Base-by-base conservation (phyloP, 2,329 filamentous ascomycete genomes). In the Penicillium sp. region DNA sequence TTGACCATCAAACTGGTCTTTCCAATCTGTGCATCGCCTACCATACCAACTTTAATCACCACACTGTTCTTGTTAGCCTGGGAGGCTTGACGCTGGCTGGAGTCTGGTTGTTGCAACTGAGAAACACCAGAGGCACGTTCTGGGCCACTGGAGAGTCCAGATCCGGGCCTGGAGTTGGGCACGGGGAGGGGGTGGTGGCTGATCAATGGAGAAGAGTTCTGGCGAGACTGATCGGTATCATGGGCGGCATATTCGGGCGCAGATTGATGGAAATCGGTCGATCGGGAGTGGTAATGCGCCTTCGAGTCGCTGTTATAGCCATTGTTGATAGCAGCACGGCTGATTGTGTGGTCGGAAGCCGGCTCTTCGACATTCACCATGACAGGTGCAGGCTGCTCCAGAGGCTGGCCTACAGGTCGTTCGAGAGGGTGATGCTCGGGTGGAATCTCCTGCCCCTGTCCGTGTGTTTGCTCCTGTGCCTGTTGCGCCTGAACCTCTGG, bases 1-100 rank as follows among this genome's bases (percentile, higher is more conserved):
- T 99, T 99, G 70, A 99, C 94, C 94, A 99, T 99, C 72, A 99
- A 78, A 62, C 92, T 97, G 17, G 94, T 99, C 84, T 99, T 99
- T 71, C 94, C 94, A 66, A 99, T 99, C 77, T 99, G 94, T 55
- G 94, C 94, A 78, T 99, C 94, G 44, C 94, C 94, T 43, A 99
- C 94, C 94, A 99, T 99, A 70, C 94, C 94, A 49, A 99, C 94
- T 78, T 99, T 99, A 82, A 99, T 97, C 55, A 99, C 94, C 36
- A 99, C 94, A 67, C 84, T 88, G 60, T 78, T 80, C 67, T 79
- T 80, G 40, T 72, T 69, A 19, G 76, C 68, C 48, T 69, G 72
- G 2, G 77, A 67, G 9, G 70, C 68, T 44, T 80, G 75, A 62
- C 78, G 75, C 40, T 69, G 71, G 41, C 73, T 72, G 55, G 77